Evolutionary conservation across 2,329 filamentous ascomycete species (phyloP).

Genomic region (Ophiostoma australiae): DNA sequence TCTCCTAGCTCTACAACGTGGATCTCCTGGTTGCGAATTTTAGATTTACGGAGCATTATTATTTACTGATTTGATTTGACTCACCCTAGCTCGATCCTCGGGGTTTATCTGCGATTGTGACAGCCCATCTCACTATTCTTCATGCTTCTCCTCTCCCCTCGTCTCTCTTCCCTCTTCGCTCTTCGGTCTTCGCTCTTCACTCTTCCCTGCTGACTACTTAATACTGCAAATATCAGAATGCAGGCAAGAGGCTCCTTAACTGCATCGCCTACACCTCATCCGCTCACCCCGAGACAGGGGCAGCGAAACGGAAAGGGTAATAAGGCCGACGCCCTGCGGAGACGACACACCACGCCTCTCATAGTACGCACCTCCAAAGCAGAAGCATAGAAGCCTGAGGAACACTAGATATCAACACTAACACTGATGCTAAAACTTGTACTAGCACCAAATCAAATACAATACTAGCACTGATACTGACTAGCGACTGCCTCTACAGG

Average conservation of each 20-base stretch:
- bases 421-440: not conserved
- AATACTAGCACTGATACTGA: not conserved
- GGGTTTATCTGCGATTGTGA: not conserved
- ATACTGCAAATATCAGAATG: no score
- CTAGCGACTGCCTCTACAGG: not conserved
- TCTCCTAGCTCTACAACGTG: not conserved
- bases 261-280: not conserved
- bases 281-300: conserved; percentile 1
- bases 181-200: no score
- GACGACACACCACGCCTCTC: not conserved
- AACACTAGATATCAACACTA: not conserved
- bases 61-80: not conserved
- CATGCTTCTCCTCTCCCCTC: not conserved
- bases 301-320: conserved; percentile 1
- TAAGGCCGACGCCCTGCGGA: conserved; percentile 1
- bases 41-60: not conserved
- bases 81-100: not conserved
- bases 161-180: no score
- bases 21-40: not conserved
- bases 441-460: not conserved
- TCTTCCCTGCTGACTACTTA: no score
- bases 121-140: not conserved
- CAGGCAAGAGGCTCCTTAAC: not conserved
- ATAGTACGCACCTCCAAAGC: not conserved
- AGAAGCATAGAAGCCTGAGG: not conserved